Evolutionary conservation across 2,329 filamentous ascomycete species (phyloP).

Genomic region (Salinomyces thailandicus): DNA sequence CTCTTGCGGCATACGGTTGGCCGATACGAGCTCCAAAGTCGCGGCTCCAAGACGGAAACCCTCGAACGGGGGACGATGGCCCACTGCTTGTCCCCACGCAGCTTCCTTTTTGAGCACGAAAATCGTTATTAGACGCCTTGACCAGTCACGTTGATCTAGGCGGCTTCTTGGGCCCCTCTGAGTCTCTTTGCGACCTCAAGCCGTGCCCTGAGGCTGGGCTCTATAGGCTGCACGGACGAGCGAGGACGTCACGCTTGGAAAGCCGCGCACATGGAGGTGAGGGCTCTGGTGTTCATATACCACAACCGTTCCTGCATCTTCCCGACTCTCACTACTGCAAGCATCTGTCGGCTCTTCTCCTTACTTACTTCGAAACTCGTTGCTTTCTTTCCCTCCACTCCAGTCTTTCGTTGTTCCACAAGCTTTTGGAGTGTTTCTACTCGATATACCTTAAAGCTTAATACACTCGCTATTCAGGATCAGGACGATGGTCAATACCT

Average conservation of each 20-base stretch:
- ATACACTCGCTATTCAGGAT: constrained; percentile 1
- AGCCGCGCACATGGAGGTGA: neutral
- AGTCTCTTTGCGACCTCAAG: neutral
- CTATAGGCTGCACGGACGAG: neutral
- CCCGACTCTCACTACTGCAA: neutral
- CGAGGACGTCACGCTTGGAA: constrained; percentile 1
- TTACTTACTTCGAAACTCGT: constrained; percentile 1
- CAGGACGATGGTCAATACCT: constrained; percentile 2
- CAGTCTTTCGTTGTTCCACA: constrained; percentile 2
- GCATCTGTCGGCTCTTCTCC: neutral
- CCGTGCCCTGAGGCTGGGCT: neutral
- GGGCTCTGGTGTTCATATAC: neutral
- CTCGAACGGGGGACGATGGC: neutral
- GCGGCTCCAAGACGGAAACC: neutral
- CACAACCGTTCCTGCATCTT: neutral
- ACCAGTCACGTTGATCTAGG: neutral
- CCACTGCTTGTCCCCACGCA: neutral
- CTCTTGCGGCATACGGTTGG: neutral
- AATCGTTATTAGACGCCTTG: constrained; percentile 8
- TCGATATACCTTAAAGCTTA: no score
- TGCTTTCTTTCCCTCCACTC: constrained; percentile 5
- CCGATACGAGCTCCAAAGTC: neutral
- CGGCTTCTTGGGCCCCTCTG: neutral
- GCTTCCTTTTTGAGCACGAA: constrained; percentile 15
- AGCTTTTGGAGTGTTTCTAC: no score